Conservation (phyloP, 139 green algal genomes). For the Coelastrella sp. region DNA sequence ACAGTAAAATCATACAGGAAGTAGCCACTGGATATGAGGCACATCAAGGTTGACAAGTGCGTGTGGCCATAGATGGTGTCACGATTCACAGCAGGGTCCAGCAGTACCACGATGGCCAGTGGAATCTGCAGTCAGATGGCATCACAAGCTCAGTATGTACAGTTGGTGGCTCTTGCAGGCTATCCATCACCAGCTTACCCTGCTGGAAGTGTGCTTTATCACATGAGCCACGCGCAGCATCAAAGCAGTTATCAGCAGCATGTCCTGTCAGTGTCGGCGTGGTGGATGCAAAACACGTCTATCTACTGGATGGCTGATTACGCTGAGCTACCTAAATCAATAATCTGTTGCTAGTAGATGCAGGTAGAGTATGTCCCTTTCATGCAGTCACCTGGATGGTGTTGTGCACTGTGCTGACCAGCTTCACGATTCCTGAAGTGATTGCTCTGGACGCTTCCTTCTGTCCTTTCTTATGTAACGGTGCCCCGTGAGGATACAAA, state of each 20-base stretch:
- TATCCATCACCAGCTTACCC: neutral
- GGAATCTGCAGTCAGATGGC: constrained; percentile 50
- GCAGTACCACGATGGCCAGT: constrained; percentile 47
- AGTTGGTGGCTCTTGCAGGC: neutral
- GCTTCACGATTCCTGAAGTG: constrained; percentile 14
- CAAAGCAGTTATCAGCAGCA: neutral
- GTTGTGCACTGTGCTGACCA: constrained; percentile 44
- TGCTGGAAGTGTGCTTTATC: neutral
- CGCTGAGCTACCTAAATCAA: too few relatives aligned
- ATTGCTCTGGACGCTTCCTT: neutral
- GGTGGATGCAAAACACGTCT: too few relatives aligned
- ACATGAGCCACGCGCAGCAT: neutral
- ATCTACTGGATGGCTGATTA: too few relatives aligned
- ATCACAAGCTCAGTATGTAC: neutral
- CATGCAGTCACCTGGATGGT: constrained; percentile 29
- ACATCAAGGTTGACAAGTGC: constrained; percentile 44
- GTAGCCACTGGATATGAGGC: constrained; percentile 51
- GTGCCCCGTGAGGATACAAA: neutral
- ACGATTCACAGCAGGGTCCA: constrained; percentile 22
- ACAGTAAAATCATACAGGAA: constrained; percentile 61
- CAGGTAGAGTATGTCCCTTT: too few relatives aligned
- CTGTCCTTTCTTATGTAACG: neutral
- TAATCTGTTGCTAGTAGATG: too few relatives aligned
- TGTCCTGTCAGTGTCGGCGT: too few relatives aligned
- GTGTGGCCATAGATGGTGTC: constrained; percentile 49